Percentiles rank a stretch among this genome's conserved stretches.
Conservation (phyloP, 805 yeast genomes). For the Nakazawaea holstii region DNA sequence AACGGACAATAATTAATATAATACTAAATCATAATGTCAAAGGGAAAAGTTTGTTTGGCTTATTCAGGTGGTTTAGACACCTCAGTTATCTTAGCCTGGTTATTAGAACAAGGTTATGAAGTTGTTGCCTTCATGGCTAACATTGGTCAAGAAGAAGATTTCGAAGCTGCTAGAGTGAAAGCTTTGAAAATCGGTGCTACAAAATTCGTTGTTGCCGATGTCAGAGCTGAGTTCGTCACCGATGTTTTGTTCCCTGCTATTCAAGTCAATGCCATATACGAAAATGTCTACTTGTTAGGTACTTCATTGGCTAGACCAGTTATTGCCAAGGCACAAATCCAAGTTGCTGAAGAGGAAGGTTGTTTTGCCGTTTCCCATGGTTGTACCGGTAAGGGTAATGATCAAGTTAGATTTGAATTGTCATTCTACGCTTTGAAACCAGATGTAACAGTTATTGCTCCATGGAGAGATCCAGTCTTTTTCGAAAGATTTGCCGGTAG, state of each 20-base stretch:
- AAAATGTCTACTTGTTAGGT: conserved; percentile 93
- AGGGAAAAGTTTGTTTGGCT: conserved; percentile 98
- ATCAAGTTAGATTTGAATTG: conserved; percentile 96
- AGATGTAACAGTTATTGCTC: conserved; percentile 93
- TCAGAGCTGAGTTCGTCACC: conserved; percentile 91
- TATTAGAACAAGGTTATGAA: conserved; percentile 95
- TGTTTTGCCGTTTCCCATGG: conserved; percentile 99
- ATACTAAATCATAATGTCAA: conserved; percentile 54
- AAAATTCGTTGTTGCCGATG: conserved; percentile 90
- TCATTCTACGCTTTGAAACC: conserved; percentile 98
- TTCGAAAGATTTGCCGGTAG: conserved; percentile 97
- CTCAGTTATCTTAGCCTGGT: conserved; percentile 96
- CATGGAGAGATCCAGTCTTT: conserved; percentile 98
- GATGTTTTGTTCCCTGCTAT: conserved; percentile 94
- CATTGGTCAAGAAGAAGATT: conserved; percentile 99
- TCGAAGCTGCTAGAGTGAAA: conserved; percentile 93
- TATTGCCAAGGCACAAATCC: conserved; percentile 96
- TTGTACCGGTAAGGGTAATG: conserved; percentile 99
- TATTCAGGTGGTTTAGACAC: conserved; percentile 99
- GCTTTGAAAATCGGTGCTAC: conserved; percentile 97
- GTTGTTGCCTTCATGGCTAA: conserved; percentile 98
- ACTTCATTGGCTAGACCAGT: conserved; percentile 99
- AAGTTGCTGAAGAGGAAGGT: conserved; percentile 94
- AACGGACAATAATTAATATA: background rate
- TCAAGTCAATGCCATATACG: conserved; percentile 96